Conservation (phyloP, 495 filamentous ascomycete genomes). For the Parathielavia appendiculata region DNA sequence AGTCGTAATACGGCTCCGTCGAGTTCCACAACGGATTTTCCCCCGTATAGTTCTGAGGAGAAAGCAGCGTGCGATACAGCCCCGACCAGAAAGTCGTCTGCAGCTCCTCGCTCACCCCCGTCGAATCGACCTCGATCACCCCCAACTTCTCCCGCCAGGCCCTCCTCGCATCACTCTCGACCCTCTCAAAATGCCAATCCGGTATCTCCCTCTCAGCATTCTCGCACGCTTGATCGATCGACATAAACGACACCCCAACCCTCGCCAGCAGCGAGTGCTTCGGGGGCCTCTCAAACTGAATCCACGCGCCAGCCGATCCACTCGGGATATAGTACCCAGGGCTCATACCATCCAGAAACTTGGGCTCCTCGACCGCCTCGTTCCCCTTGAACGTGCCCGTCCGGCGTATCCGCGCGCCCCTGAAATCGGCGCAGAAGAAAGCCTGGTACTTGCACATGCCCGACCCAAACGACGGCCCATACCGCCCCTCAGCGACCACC, state of each 20-base stretch:
- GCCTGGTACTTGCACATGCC: slow-evolving; percentile 56
- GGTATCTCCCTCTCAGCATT: slow-evolving; percentile 62
- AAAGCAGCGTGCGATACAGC: slow-evolving; percentile 58
- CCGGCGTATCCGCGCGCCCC: slow-evolving; percentile 55
- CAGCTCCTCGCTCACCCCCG: slow-evolving; percentile 50
- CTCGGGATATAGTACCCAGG: slow-evolving; percentile 43
- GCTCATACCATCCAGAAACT: slow-evolving; percentile 42
- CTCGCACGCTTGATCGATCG: slow-evolving; percentile 53
- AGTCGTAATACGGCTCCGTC: slow-evolving; percentile 69
- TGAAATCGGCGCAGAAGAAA: slow-evolving; percentile 65
- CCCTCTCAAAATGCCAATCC: slow-evolving; percentile 55
- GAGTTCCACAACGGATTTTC: slow-evolving; percentile 70
- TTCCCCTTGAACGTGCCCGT: slow-evolving; percentile 50
- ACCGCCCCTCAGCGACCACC: slow-evolving; percentile 59
- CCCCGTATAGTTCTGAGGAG: slow-evolving; percentile 68
- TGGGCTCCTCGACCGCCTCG: slow-evolving; percentile 39
- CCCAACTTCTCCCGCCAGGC: slow-evolving; percentile 60
- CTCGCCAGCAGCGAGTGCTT: slow-evolving; percentile 49
- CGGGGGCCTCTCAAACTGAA: slow-evolving; percentile 48
- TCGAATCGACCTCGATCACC: slow-evolving; percentile 50
- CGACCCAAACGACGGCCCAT: slow-evolving; percentile 62
- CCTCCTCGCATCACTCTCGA: slow-evolving; percentile 45
- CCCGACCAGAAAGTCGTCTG: slow-evolving; percentile 65
- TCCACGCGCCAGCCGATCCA: slow-evolving; percentile 58
- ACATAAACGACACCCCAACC: slow-evolving; percentile 64